Conservation (phyloP, 768 basidiomycete genomes). For the Mycena maculata region DNA sequence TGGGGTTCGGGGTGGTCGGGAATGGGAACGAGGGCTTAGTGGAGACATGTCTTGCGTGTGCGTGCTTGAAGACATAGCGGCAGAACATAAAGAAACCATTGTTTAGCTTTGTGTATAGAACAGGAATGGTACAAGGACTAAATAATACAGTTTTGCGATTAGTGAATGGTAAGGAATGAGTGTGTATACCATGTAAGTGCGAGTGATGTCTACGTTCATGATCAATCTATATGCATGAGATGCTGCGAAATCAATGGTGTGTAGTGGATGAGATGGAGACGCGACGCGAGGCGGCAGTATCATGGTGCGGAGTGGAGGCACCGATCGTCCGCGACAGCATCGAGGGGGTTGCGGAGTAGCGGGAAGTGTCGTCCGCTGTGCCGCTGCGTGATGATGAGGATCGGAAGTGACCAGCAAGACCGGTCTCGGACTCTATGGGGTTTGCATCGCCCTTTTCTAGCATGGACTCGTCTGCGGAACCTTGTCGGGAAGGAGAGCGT, state of each 20-base stretch:
- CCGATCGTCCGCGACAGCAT: constrained; percentile 6
- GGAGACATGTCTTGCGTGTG: constrained; percentile 1
- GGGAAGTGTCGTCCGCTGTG: constrained; percentile 15
- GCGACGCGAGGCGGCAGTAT: constrained; percentile 8
- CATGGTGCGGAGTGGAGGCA: background rate
- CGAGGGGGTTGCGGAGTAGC: constrained; percentile 21
- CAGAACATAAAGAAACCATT: constrained; percentile 6
- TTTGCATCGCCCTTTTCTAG: constrained; percentile 51
- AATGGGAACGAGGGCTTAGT: constrained; percentile 52
- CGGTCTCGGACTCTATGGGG: constrained; percentile 23
- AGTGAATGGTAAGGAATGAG: constrained; percentile 18
- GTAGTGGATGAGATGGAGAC: constrained; percentile 18
- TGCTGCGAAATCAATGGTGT: constrained; percentile 19
- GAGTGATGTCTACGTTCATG: background rate
- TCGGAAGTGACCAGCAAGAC: constrained; percentile 22
- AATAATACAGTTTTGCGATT: constrained; percentile 30
- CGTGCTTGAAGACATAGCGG: constrained; percentile 18
- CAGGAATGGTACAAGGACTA: constrained; percentile 12
- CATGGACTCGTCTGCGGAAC: constrained; percentile 47
- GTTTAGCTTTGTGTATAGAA: background rate
- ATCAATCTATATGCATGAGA: constrained; percentile 10
- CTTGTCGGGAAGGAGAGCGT: constrained; percentile 33
- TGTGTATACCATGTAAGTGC: constrained; percentile 1
- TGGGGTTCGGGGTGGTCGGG: constrained; percentile 61
- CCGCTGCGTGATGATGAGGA: constrained; percentile 12